These are phyloP conservation scores for Trametes maxima DNA, from an alignment of 768 basidiomycete species.

Conservation along the genomic window DNA sequence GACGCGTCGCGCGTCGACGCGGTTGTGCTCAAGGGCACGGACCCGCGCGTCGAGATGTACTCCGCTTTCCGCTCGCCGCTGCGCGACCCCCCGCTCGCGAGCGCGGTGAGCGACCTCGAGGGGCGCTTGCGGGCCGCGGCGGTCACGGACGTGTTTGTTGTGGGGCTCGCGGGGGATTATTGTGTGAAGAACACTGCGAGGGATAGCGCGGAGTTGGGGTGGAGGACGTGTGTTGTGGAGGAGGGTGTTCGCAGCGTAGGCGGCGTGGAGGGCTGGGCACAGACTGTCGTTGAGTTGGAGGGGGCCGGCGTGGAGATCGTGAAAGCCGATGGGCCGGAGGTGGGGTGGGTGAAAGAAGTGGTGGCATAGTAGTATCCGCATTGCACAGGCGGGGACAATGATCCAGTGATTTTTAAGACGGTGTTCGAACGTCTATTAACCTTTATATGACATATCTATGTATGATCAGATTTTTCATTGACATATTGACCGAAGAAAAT, in stretches of 20 bases:
- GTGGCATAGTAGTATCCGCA: not conserved
- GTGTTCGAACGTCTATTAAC: too few species aligned
- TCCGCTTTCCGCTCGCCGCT: constrained; percentile 60
- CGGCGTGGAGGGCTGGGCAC: constrained; percentile 28
- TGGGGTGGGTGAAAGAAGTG: constrained; percentile 23
- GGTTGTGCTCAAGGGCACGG: constrained; percentile 55
- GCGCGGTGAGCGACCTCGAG: constrained; percentile 50
- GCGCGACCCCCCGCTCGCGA: constrained; percentile 52
- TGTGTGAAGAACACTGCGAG: constrained; percentile 67
- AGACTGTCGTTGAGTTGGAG: constrained; percentile 17
- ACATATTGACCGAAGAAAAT: too few species aligned
- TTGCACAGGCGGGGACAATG: too few species aligned
- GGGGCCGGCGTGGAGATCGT: constrained; percentile 26
- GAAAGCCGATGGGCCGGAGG: constrained; percentile 23
- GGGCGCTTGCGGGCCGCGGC: constrained; percentile 41
- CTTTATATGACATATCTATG: too few species aligned
- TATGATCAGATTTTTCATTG: too few species aligned
- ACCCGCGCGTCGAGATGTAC: constrained; percentile 71
- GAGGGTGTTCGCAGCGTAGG: constrained; percentile 30
- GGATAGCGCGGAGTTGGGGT: constrained; percentile 38
- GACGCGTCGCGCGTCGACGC: constrained; percentile 42
- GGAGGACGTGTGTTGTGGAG: constrained; percentile 31
- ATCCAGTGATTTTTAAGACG: too few species aligned
- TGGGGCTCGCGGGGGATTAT: constrained; percentile 77
- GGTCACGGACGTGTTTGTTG: constrained; percentile 62